These are phyloP conservation scores for Sporothrix euskadiensis DNA, from an alignment of 2,329 filamentous ascomycete genomes.

Conservation along the genomic window DNA sequence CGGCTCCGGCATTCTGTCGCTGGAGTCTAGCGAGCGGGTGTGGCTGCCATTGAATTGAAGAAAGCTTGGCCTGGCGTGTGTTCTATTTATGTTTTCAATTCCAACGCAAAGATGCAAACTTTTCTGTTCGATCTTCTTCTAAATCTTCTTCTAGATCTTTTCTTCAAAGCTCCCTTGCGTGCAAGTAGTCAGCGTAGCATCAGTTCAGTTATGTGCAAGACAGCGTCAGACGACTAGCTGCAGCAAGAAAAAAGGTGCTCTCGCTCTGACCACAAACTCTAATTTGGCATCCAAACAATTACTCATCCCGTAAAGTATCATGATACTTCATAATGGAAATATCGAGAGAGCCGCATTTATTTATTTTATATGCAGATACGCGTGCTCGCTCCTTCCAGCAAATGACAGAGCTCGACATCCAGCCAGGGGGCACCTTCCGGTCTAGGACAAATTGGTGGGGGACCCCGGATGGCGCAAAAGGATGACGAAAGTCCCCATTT, in stretches of 20 bases:
- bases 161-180: neutral
- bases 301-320: neutral
- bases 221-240: slow-evolving; percentile 3
- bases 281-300: neutral
- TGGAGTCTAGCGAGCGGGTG: neutral
- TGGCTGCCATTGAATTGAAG: neutral
- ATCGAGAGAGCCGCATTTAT: too few relatives aligned
- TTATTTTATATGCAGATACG: neutral
- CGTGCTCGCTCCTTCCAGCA: neutral
- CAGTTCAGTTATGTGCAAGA: neutral
- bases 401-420: neutral
- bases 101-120: neutral
- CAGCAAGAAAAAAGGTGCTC: neutral
- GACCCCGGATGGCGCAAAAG: neutral
- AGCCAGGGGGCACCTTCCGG: neutral
- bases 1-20: neutral
- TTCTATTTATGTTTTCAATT: neutral
- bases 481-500: slow-evolving; percentile 6
- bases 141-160: neutral
- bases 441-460: slow-evolving; percentile 6
- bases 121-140: neutral
- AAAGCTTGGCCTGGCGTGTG: neutral
- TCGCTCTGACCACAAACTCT: neutral
- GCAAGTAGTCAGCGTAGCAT: neutral
- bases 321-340: neutral